phyloP scores from a whole-genome alignment of 805 yeast species.

The Suhomyces tanzawaensis region DNA sequence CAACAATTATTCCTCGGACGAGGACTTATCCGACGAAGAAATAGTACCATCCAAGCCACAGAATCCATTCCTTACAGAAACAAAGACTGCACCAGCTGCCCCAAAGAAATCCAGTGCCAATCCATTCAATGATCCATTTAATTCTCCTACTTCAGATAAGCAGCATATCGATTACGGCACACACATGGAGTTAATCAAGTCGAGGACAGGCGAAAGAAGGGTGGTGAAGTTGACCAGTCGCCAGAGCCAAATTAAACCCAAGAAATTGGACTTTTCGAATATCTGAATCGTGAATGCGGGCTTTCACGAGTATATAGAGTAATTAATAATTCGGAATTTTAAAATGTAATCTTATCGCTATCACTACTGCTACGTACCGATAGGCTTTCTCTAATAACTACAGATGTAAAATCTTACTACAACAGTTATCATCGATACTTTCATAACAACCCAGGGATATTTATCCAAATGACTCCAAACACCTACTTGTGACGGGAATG shows the following conservation, averaged over 20 bases:
- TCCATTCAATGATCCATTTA: constrained; percentile 9
- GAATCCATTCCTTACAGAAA: constrained; percentile 1
- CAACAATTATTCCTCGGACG: constrained; percentile 28
- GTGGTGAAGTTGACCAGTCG: constrained; percentile 30
- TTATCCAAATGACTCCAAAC: too few relatives aligned
- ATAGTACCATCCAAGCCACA: constrained; percentile 1
- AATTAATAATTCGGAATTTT: too few relatives aligned
- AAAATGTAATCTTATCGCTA: too few relatives aligned
- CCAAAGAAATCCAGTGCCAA: not conserved
- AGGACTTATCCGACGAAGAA: constrained; percentile 15
- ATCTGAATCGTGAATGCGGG: constrained; percentile 1
- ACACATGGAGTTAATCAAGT: constrained; percentile 28
- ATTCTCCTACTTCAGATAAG: constrained; percentile 6
- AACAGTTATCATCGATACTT: too few relatives aligned
- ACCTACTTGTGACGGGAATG: too few relatives aligned
- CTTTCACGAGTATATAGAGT: not conserved
- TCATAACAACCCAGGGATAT: too few relatives aligned
- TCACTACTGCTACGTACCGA: too few relatives aligned
- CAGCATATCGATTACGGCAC: constrained; percentile 16
- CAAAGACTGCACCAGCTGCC: not conserved
- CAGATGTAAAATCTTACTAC: too few relatives aligned
- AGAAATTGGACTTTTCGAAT: constrained; percentile 30
- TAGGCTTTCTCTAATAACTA: too few relatives aligned
- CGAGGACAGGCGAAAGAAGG: constrained; percentile 36
- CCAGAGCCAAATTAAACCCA: constrained; percentile 38